phyloP scores from a whole-genome alignment of 192 early-diverging fungal species.

The Helicostylum pulchrum region DNA sequence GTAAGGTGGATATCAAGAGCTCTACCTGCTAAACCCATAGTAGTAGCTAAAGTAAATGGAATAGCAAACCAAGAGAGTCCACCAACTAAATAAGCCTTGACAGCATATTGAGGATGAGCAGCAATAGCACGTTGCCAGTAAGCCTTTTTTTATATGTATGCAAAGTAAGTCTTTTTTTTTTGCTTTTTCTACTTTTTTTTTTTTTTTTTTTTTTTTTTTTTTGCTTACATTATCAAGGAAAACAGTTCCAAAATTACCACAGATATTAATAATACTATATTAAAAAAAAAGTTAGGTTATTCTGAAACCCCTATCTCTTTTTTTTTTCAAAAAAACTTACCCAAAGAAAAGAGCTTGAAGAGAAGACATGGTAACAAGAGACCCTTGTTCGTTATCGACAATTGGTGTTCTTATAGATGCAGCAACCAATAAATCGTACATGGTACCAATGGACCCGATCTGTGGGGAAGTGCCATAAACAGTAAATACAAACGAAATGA shows the following conservation, averaged over 20 bases:
- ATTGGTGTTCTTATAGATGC: slow-evolving; percentile 53
- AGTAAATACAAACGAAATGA: slow-evolving; percentile 64
- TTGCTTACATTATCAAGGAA: slow-evolving; percentile 59
- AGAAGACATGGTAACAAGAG: slow-evolving; percentile 63
- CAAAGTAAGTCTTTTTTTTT: too few relatives aligned
- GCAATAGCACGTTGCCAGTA: slow-evolving; percentile 79
- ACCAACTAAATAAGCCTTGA: slow-evolving; percentile 69
- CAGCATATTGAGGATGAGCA: slow-evolving; percentile 60
- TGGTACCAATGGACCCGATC: slow-evolving; percentile 61
- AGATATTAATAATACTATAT: slow-evolving; percentile 63
- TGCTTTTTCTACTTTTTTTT: too few relatives aligned
- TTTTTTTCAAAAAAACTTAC: slow-evolving; percentile 1
- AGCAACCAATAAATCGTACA: slow-evolving; percentile 63
- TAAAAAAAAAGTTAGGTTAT: background rate
- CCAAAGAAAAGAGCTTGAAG: slow-evolving; percentile 64
- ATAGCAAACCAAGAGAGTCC: slow-evolving; percentile 78
- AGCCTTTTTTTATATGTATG: slow-evolving; percentile 9
- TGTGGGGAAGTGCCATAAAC: slow-evolving; percentile 56
- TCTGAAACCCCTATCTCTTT: background rate
- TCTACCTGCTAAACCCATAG: slow-evolving; percentile 64
- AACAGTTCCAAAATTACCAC: slow-evolving; percentile 77
- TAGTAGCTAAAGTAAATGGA: slow-evolving; percentile 70
- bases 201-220: too few relatives aligned
- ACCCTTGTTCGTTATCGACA: slow-evolving; percentile 54
- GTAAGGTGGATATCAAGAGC: slow-evolving; percentile 58